phyloP scores from a whole-genome alignment of 306 rosid genomes.

The Citrullus colocynthis region DNA sequence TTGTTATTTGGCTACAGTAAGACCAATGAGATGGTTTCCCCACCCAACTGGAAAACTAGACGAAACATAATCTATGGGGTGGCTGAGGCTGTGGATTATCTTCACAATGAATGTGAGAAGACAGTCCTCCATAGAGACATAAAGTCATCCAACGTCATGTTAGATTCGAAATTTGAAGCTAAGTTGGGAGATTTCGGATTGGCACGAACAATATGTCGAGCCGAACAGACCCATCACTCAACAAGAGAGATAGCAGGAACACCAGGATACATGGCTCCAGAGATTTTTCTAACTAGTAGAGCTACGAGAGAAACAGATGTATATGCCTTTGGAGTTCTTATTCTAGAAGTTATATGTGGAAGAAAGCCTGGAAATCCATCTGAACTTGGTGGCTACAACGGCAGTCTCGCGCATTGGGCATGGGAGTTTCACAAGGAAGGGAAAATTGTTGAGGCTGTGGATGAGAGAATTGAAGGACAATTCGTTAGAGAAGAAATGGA shows the following conservation, averaged over 20 bases:
- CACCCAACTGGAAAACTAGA: conserved; percentile 41
- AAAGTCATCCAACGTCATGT: conserved; percentile 63
- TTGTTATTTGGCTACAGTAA: conserved; percentile 22
- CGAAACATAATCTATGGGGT: conserved; percentile 35
- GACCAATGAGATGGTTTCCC: not conserved
- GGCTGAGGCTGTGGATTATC: conserved; percentile 67
- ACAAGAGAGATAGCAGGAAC: conserved; percentile 81
- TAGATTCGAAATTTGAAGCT: conserved; percentile 43
- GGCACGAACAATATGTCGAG: conserved; percentile 42
- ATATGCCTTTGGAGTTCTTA: conserved; percentile 64
- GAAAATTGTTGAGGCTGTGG: conserved; percentile 26
- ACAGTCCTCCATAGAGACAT: conserved; percentile 64
- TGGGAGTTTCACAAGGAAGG: conserved; percentile 50
- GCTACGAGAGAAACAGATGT: conserved; percentile 67
- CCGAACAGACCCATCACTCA: conserved; percentile 50
- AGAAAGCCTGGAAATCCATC: conserved; percentile 36
- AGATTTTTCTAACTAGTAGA: conserved; percentile 43
- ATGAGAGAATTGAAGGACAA: conserved; percentile 22
- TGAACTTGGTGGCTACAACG: conserved; percentile 28
- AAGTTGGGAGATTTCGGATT: conserved; percentile 77
- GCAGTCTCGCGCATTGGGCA: conserved; percentile 47
- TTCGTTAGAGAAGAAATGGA: conserved; percentile 9
- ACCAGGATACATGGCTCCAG: conserved; percentile 82
- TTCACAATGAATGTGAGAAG: conserved; percentile 57
- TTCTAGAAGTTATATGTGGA: conserved; percentile 54